Base-by-base conservation (phyloP, 306 rosid genomes). In the Trifolium dubium region DNA sequence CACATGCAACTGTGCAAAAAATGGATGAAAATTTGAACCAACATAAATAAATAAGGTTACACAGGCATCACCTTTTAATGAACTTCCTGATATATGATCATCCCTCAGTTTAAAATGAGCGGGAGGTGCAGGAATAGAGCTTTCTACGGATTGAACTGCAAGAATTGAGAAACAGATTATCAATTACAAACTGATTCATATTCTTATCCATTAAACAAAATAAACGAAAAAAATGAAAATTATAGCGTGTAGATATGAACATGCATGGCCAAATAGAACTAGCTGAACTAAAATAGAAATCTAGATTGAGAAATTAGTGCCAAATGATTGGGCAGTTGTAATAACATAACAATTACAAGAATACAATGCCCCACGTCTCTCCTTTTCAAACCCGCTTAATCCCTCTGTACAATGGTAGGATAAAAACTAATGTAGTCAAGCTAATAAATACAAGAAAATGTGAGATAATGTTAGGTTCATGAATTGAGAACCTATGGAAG, bases 51-150 rank as follows among this genome's bases (percentile, higher is more conserved):
- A 37, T 5, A n/a, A 53, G 51, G 47, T 34, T 72, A 50, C 39
- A 58, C 28, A 19, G 56, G 75, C 72, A 66, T 80, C 69, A 92
- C 99, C 99, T 92, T 90, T 95, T 74, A 95, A 82, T 7, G 99
- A 90, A 84, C 98, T 95, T 86, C 96, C 99, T 3, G 99, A 90
- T 80, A 92, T 68, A 77, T 90, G 93, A 79, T 92, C 98, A 73
- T 95, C 99, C 83, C 96, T 90, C 69, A 86, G 85, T 80, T 69
- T 92, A 79, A 95, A 95, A 86, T 92, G 91, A 76, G 89, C 83
- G 0, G 98, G 99, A 77, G 96, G 96, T 55, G 97, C 91, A 15
- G 99, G 99, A 76, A 95, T 92, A 72, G 99, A 88, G 88, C 93
- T 95, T 84, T 85, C 86, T 79, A 92, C 64, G 63, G 92, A 88